phyloP scores from a whole-genome alignment of 2,329 filamentous ascomycete species.

The Talaromyces funiculosus region DNA sequence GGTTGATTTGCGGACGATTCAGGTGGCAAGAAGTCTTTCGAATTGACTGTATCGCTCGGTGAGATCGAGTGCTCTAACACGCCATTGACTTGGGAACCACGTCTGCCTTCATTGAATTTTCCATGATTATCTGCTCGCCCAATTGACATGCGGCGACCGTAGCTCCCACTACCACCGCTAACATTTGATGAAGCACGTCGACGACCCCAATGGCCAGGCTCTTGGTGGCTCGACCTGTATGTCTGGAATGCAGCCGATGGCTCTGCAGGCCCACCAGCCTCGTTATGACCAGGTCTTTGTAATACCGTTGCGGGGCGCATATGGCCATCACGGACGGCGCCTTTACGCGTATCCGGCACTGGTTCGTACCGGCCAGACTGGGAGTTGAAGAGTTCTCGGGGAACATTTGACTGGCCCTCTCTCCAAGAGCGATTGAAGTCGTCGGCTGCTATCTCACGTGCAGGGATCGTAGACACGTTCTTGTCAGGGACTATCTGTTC shows the following conservation, averaged over 20 bases:
- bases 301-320: constrained; percentile 70
- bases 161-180: constrained; percentile 73
- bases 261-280: constrained; percentile 64
- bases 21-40: constrained; percentile 20
- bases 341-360: constrained; percentile 67
- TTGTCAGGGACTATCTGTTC: constrained; percentile 54
- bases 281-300: constrained; percentile 63
- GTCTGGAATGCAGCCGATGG: constrained; percentile 84
- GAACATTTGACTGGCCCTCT: constrained; percentile 58
- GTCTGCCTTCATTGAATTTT: constrained; percentile 34
- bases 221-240: constrained; percentile 62
- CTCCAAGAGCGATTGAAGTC: constrained; percentile 86
- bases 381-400: constrained; percentile 86
- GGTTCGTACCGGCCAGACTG: constrained; percentile 90
- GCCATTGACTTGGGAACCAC: constrained; percentile 36
- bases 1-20: constrained; percentile 26
- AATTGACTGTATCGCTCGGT: constrained; percentile 21
- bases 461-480: constrained; percentile 46
- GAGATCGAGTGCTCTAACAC: constrained; percentile 29
- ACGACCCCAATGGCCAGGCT: constrained; percentile 59
- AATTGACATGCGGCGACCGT: constrained; percentile 59
- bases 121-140: constrained; percentile 41
- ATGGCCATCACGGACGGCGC: constrained; percentile 62
- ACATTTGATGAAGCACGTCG: constrained; percentile 86
- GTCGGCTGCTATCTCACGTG: constrained; percentile 86